A percentile compares a stretch with the other conserved stretches of the same genome.
These are phyloP conservation scores for Sporothrix phasma DNA, from an alignment of 2,329 filamentous ascomycete species.

Conservation along the genomic window DNA sequence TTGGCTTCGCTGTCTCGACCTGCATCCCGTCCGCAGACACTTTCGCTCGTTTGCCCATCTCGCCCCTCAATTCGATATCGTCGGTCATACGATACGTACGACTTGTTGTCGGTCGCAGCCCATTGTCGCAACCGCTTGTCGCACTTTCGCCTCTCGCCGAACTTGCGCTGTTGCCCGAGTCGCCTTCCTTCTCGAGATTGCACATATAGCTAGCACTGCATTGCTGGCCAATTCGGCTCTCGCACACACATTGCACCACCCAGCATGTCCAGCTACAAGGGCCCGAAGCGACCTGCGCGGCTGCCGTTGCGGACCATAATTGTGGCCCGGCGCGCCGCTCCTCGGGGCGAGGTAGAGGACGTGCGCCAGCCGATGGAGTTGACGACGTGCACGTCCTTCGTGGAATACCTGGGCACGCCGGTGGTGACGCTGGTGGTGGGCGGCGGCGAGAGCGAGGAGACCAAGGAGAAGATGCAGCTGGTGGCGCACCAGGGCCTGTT, in stretches of 20 bases:
- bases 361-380: slow-evolving; percentile 20
- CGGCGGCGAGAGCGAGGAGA: slow-evolving; percentile 25
- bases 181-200: not conserved
- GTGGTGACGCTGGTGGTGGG: slow-evolving; percentile 60
- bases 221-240: no score
- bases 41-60: not conserved
- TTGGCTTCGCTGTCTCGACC: not conserved
- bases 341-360: slow-evolving; percentile 6
- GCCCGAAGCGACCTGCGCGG: not conserved
- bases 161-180: not conserved
- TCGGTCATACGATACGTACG: no score
- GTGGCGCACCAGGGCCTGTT: slow-evolving; percentile 74
- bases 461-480: slow-evolving; percentile 43
- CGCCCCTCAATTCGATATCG: no score
- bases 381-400: slow-evolving; percentile 35
- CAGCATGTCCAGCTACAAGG: not conserved
- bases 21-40: not conserved
- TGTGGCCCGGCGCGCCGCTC: no score
- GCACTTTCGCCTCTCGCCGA: not conserved
- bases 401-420: slow-evolving; percentile 57
- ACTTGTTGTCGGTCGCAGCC: no score
- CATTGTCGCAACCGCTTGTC: not conserved
- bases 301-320: not conserved
- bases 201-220: not conserved
- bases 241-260: not conserved